Evolutionary conservation across 495 filamentous ascomycete species (phyloP).

Genomic region (Penicillium roqueforti): DNA sequence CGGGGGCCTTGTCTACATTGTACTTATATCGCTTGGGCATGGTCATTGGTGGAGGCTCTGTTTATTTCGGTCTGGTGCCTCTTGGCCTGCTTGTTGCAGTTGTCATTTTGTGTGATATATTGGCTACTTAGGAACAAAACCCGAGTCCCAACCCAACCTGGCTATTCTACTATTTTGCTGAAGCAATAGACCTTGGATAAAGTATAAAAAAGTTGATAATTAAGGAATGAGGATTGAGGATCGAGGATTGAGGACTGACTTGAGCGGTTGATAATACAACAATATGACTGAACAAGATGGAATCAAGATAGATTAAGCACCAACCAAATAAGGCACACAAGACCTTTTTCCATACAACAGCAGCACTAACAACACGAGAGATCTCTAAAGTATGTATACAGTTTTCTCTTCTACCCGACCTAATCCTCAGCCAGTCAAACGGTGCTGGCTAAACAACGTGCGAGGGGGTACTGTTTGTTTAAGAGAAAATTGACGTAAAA

Average conservation of each 20-base stretch:
- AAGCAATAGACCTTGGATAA: not conserved
- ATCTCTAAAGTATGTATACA: constrained; percentile 48
- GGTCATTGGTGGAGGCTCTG: constrained; percentile 11
- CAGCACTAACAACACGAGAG: constrained; percentile 31
- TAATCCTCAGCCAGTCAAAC: constrained; percentile 20
- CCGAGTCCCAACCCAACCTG: not conserved
- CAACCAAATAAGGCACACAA: constrained; percentile 17
- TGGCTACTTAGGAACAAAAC: constrained; percentile 2
- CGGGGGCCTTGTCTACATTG: constrained; percentile 25
- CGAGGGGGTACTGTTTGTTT: constrained; percentile 15
- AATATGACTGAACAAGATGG: constrained; percentile 15
- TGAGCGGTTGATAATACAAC: constrained; percentile 6
- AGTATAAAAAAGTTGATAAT: not conserved
- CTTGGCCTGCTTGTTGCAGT: constrained; percentile 2
- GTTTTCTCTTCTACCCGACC: constrained; percentile 40
- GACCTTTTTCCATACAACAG: constrained; percentile 31
- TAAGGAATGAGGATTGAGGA: not conserved
- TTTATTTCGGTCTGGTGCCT: constrained; percentile 7
- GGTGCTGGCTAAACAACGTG: constrained; percentile 14
- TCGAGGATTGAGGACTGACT: constrained; percentile 3
- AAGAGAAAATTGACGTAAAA: constrained; percentile 29
- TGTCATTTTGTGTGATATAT: constrained; percentile 8
- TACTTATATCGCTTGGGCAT: constrained; percentile 33
- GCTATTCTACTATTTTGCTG: not conserved
- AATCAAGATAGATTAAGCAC: constrained; percentile 28